Percentiles rank a stretch among this genome's conserved stretches.
Conservation (phyloP, 169 alveolate species). For the Perkinsus chesapeaki region DNA sequence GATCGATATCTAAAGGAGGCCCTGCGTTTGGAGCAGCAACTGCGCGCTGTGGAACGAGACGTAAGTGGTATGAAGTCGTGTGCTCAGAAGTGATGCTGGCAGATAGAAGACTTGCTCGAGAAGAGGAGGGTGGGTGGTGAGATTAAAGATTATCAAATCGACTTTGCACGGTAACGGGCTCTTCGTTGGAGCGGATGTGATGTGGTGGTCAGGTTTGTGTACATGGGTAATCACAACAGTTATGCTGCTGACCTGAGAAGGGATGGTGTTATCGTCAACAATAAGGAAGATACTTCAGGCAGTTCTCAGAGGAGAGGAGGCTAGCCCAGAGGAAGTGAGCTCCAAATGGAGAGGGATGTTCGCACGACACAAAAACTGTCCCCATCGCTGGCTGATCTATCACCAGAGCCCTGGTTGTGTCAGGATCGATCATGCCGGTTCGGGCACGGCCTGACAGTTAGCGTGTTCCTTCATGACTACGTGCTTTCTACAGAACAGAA, state of each 20-base stretch:
- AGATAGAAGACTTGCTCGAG: background rate
- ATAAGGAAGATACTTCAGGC: background rate
- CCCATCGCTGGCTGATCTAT: no score
- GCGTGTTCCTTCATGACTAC: background rate
- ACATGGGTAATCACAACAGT: background rate
- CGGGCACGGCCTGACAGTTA: background rate
- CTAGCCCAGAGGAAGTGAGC: background rate
- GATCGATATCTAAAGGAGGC: background rate
- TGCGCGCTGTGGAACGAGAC: background rate
- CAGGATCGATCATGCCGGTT: background rate
- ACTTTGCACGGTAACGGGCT: background rate
- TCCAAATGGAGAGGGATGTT: no score
- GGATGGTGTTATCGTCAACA: background rate
- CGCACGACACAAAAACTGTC: no score
- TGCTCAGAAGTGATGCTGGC: background rate
- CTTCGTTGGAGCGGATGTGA: background rate
- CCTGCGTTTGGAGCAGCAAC: background rate
- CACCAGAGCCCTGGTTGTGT: background rate
- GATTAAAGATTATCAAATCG: background rate
- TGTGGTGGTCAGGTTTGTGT: background rate
- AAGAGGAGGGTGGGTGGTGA: background rate
- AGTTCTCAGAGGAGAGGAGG: background rate
- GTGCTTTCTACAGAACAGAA: background rate
- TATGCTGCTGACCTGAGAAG: background rate
- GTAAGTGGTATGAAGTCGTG: background rate